phyloP scores from a whole-genome alignment of 1,284 basidiomycete genomes.

The Tausonia pullulans region DNA sequence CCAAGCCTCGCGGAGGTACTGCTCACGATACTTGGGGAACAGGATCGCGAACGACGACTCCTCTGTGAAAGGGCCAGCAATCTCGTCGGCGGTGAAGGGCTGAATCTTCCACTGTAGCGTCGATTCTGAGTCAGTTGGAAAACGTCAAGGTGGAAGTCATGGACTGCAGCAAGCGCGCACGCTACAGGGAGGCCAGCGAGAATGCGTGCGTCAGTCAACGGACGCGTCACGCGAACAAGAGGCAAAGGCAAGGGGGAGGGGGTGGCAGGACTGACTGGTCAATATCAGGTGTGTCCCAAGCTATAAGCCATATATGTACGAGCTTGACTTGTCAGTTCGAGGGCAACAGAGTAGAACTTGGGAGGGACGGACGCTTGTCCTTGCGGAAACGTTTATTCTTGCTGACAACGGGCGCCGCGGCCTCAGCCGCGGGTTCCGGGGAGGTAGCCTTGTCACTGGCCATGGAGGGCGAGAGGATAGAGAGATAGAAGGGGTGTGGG shows the following conservation, averaged over 20 bases:
- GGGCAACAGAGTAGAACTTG: not conserved
- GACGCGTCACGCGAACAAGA: not conserved
- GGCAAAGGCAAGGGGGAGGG: not conserved
- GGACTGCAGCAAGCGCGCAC: not conserved
- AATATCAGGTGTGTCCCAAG: slow-evolving; percentile 98
- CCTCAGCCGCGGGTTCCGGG: too few relatives aligned
- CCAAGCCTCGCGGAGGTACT: slow-evolving; percentile 91
- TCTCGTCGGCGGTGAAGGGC: slow-evolving; percentile 66
- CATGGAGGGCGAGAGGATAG: too few relatives aligned
- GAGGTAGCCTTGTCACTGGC: too few relatives aligned
- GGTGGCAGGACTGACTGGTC: slow-evolving; percentile 65
- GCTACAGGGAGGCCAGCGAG: not conserved
- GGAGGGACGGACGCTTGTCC: slow-evolving; percentile 60
- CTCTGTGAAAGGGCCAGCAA: slow-evolving; percentile 72
- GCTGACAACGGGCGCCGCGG: slow-evolving; percentile 36
- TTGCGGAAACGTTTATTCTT: slow-evolving; percentile 83
- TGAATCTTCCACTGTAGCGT: slow-evolving; percentile 72
- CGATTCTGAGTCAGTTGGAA: not conserved
- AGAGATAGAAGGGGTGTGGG: too few relatives aligned
- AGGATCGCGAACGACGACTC: slow-evolving; percentile 96
- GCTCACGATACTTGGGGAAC: slow-evolving; percentile 97
- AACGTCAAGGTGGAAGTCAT: not conserved
- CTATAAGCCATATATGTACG: slow-evolving; percentile 35
- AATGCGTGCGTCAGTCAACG: not conserved
- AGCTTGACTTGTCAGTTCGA: not conserved